Evolutionary conservation across 1,284 basidiomycete genomes (phyloP), one percentile per base, ranked within the genome.

Genomic region (Sparassis latifolia): DNA sequence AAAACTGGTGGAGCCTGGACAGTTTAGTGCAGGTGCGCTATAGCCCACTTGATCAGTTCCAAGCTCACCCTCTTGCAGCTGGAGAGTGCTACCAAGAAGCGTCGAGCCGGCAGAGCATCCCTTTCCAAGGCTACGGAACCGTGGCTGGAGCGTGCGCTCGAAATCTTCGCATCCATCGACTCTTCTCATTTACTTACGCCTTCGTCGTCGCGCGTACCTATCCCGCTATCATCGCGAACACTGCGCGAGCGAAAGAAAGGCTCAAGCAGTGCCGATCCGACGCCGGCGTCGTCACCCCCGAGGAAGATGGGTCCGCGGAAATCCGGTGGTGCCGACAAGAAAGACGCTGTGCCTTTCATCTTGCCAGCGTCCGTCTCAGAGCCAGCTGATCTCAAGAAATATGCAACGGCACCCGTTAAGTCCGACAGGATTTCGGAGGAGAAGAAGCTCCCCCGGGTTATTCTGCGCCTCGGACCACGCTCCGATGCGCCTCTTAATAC

Each of bases 31-130:
- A 82, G 69, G 89, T 90, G 50, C 51, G 62, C 51, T n/a, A n/a
- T 30, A 40, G 12, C n/a, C 32, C 49, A 31, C 41, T 31, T 7
- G 20, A 1, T 20, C 20, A 20, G 20, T 20, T 20, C 20, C 39
- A 27, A 47, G 39, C 27, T 52, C 44, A 49, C 38, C 2, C 32
- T 32, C 27, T 42, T 44, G 10, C 53, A 92, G 86, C 72, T 92
- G 28, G 88, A 93, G 62, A 82, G 82, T 50, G 77, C 77, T 0
- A 79, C 76, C 10, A 89, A 87, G 65, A 83, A 82, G 63, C 69
- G 79, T 43, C 70, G 78, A 49, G 69, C 73, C 33, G 70, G 79
- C 52, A 65, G 74, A 53, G 55, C 64, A 33, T 73, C 75, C 9
- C 56, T 67, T 9, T 63, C 68, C 5, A 48, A n/a, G 28, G 47